Evolutionary conservation across 331 rosid species (phyloP).

Genomic region (Saraca asoca): DNA sequence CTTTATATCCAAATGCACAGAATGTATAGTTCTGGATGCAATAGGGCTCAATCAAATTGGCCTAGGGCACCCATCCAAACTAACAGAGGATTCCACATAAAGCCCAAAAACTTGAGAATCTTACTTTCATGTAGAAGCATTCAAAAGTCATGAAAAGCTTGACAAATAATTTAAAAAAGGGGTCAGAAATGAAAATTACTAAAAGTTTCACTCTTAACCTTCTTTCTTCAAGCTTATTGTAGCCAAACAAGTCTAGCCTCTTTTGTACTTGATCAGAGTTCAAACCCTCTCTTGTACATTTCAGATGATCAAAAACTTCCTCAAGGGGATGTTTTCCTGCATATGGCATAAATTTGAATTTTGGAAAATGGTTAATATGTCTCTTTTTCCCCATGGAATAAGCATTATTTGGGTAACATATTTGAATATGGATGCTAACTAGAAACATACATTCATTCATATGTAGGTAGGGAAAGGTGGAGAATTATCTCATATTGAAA

Average conservation of each 20-base stretch:
- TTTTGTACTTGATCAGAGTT: slow-evolving; percentile 53
- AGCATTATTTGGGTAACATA: too few species aligned
- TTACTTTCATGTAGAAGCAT: slow-evolving; percentile 56
- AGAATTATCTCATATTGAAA: slow-evolving; percentile 49
- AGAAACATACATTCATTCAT: slow-evolving; percentile 5
- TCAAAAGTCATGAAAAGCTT: background rate
- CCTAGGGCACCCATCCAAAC: too few species aligned
- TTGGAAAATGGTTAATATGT: background rate
- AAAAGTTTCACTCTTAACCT: slow-evolving; percentile 45
- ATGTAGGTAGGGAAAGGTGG: slow-evolving; percentile 52
- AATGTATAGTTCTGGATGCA: too few species aligned
- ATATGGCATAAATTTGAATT: slow-evolving; percentile 33
- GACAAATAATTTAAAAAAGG: background rate
- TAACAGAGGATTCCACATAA: slow-evolving; percentile 90
- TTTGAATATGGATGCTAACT: background rate
- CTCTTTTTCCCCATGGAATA: background rate
- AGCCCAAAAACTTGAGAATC: slow-evolving; percentile 66
- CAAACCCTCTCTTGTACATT: slow-evolving; percentile 63
- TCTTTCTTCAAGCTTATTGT: slow-evolving; percentile 77
- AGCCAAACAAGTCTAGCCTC: slow-evolving; percentile 64
- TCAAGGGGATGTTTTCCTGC: slow-evolving; percentile 71
- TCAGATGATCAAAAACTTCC: slow-evolving; percentile 68
- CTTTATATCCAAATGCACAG: too few species aligned
- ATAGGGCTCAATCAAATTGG: too few species aligned
- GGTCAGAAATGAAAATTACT: slow-evolving; percentile 1